These are phyloP conservation scores for Mycosphaerella sp. DNA, from an alignment of 2,329 filamentous ascomycete genomes.

Conservation along the genomic window DNA sequence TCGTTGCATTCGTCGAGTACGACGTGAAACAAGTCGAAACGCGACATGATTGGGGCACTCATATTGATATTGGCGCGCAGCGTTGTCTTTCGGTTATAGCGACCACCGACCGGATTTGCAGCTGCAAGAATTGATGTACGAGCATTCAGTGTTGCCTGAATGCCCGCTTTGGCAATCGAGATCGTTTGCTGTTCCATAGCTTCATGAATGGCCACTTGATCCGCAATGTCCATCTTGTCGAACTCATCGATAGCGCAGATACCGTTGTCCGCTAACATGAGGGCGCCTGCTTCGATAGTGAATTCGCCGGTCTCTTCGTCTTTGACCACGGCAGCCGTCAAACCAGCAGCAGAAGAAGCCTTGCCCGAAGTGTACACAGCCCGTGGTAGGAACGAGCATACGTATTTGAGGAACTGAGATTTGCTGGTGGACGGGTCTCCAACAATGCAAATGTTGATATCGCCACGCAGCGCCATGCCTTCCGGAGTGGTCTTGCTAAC, in stretches of 20 bases:
- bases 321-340: slow-evolving; percentile 94
- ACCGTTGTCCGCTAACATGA: slow-evolving; percentile 95
- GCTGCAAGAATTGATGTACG: slow-evolving; percentile 92
- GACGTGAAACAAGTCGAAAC: slow-evolving; percentile 98
- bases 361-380: slow-evolving; percentile 98
- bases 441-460: slow-evolving; percentile 98
- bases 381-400: slow-evolving; percentile 92
- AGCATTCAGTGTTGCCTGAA: slow-evolving; percentile 94
- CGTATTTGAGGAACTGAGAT: slow-evolving; percentile 96
- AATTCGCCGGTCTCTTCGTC: slow-evolving; percentile 98
- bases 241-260: slow-evolving; percentile 99
- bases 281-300: slow-evolving; percentile 93
- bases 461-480: slow-evolving; percentile 90
- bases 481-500: slow-evolving; percentile 87
- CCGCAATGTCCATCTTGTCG: slow-evolving; percentile 97
- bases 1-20: slow-evolving; percentile 97
- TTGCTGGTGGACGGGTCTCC: slow-evolving; percentile 96
- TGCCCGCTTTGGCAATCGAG: slow-evolving; percentile 96
- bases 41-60: slow-evolving; percentile 97
- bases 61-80: slow-evolving; percentile 96
- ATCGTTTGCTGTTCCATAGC: slow-evolving; percentile 99
- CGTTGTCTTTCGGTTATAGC: slow-evolving; percentile 96
- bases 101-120: slow-evolving; percentile 88
- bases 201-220: slow-evolving; percentile 99
- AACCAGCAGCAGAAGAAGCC: slow-evolving; percentile 91